These are phyloP conservation scores for Verticillium zaregamsianum DNA, from an alignment of 2,329 filamentous ascomycete genomes.

Conservation along the genomic window DNA sequence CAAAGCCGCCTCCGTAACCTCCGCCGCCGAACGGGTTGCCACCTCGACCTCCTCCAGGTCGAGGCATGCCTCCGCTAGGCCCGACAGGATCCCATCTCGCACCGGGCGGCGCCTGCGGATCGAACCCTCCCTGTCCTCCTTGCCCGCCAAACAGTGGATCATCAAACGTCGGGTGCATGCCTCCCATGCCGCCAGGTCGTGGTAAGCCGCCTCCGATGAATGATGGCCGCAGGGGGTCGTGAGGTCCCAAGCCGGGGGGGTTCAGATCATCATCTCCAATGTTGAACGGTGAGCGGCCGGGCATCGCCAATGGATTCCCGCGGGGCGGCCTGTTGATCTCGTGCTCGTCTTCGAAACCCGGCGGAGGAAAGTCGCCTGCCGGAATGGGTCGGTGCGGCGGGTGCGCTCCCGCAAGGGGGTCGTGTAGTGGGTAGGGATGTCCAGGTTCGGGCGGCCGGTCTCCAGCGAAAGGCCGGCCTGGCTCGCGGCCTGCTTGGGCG, in stretches of 20 bases:
- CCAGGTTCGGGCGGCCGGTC: conserved; percentile 49
- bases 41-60: conserved; percentile 34
- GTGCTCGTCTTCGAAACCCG: conserved; percentile 90
- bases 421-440: conserved; percentile 61
- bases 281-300: conserved; percentile 54
- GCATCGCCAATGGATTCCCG: conserved; percentile 29
- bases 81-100: conserved; percentile 88
- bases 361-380: conserved; percentile 72
- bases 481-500: conserved; percentile 33
- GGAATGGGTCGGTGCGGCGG: conserved; percentile 61
- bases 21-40: conserved; percentile 33
- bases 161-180: conserved; percentile 96
- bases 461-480: conserved; percentile 27
- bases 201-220: conserved; percentile 58
- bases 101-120: conserved; percentile 77
- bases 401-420: conserved; percentile 58
- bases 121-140: conserved; percentile 44
- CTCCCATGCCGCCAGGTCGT: conserved; percentile 60
- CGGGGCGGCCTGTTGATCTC: conserved; percentile 70
- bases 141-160: conserved; percentile 75
- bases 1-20: conserved; percentile 28
- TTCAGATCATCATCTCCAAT: conserved; percentile 87
- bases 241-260: conserved; percentile 77
- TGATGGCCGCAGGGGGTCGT: conserved; percentile 71
- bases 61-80: conserved; percentile 53